Conservation (phyloP, 1,139 yeast species). For the Torulaspora globosa region DNA sequence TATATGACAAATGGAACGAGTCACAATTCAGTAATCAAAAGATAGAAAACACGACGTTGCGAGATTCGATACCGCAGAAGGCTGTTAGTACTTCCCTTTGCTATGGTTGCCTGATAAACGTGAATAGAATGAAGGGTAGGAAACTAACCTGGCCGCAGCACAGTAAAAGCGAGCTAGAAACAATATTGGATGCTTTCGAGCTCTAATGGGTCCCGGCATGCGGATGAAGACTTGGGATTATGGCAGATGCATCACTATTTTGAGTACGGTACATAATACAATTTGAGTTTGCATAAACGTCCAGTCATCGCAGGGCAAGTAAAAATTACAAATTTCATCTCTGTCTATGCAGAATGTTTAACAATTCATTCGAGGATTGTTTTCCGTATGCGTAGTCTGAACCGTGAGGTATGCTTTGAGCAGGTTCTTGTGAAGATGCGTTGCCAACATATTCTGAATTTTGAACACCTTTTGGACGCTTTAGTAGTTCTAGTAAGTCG, state of each 20-base stretch:
- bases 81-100: constrained; percentile 45
- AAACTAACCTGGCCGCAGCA: constrained; percentile 53
- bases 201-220: constrained; percentile 40
- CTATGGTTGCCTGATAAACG: constrained; percentile 72
- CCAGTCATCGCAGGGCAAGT: background rate
- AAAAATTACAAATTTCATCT: constrained; percentile 9
- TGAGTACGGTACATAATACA: constrained; percentile 5
- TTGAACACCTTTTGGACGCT: constrained; percentile 6
- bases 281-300: background rate
- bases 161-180: constrained; percentile 35
- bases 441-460: constrained; percentile 9
- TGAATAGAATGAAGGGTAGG: constrained; percentile 45
- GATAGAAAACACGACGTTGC: constrained; percentile 18
- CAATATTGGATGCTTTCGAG: constrained; percentile 49
- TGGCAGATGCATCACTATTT: constrained; percentile 1
- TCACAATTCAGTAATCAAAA: constrained; percentile 17
- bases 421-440: constrained; percentile 4
- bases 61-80: constrained; percentile 18
- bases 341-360: constrained; percentile 20
- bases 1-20: constrained; percentile 39
- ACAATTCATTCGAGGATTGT: constrained; percentile 25
- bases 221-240: background rate
- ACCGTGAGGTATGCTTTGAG: background rate
- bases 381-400: background rate
- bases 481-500: constrained; percentile 18